These are phyloP conservation scores for Mariannaea elegans DNA, from an alignment of 2,329 filamentous ascomycete genomes.

Conservation along the genomic window DNA sequence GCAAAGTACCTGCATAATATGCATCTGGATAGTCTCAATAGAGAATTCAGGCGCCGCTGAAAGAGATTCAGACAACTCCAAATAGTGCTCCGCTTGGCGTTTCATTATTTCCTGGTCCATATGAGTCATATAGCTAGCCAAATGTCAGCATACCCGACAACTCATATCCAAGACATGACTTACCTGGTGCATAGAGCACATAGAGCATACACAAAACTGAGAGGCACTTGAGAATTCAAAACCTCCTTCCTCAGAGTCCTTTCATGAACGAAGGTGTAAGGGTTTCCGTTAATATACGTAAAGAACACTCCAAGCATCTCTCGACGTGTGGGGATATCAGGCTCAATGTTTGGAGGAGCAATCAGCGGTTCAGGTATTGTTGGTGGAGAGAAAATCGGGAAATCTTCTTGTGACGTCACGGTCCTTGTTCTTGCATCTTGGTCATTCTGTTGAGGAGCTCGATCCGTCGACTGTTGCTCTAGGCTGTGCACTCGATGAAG, in stretches of 20 bases:
- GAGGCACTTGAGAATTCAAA: slow-evolving; percentile 10
- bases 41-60: background rate
- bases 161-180: background rate
- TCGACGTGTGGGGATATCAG: slow-evolving; percentile 9
- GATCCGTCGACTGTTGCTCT: slow-evolving; percentile 3
- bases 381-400: background rate
- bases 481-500: slow-evolving; percentile 21
- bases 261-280: slow-evolving; percentile 24
- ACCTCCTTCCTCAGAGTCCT: slow-evolving; percentile 6
- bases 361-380: background rate
- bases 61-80: slow-evolving; percentile 11
- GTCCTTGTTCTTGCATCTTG: background rate
- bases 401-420: background rate
- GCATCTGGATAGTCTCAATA: slow-evolving; percentile 8
- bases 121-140: background rate
- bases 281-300: slow-evolving; percentile 23
- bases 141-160: background rate
- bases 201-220: slow-evolving; percentile 14
- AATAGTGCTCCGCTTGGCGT: slow-evolving; percentile 3
- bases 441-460: background rate
- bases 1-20: slow-evolving; percentile 19
- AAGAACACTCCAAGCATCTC: slow-evolving; percentile 16
- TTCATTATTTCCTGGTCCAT: background rate
- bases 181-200: slow-evolving; percentile 15
- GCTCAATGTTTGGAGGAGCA: background rate